Base-by-base conservation (phyloP, 2,329 filamentous ascomycete genomes). In the Capronia epimyces region DNA sequence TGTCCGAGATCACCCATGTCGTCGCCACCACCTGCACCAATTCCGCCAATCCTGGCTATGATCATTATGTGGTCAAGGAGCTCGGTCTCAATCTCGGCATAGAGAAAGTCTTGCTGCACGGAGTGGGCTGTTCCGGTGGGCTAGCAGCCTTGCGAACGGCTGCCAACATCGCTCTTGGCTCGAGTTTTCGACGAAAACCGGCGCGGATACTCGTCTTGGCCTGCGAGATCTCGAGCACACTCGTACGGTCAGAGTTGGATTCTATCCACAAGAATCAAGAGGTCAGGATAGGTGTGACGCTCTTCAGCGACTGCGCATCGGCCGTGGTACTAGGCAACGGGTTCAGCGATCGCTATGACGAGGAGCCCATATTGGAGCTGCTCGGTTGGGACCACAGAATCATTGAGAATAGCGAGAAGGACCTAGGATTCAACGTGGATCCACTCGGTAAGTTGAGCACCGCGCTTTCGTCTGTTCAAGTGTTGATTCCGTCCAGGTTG, bases 251-350 rank as follows among this genome's bases (percentile, higher is more conserved):
- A 59, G 84, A 87, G 65, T 67, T 87, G 41, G 76, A 85, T 55
- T 81, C 77, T 63, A 77, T 84, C 63, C 62, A 81, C 54, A 71
- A 78, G 58, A 60, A 72, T 13, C 77, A 84, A 58, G 73, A 83
- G 53, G 78, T 81, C 9, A 73, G 82, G 25, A 84, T 87, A 59
- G 84, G 82, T 1, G 73, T 80, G 1, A 79, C 78, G 12, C 67
- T 87, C 2, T 87, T 87, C 64, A 85, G 82, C 16, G 84, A 87
- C 64, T 86, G 81, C 57, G 83, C 80, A n/a, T 82, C 82, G 50
- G 80, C 83, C 0, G 66, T 80, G 22, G 70, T 87, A 1, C 62
- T 87, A 27, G 82, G 80, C 62, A 87, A 87, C 61, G 76, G 75
- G 1, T 68, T 86, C 46, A 58, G 55, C 24, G 50, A 58, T 43